Percentiles rank a stretch among this genome's conserved stretches.
phyloP scores from a whole-genome alignment of 208 protist genomes.

The Leishmania guyanensis region DNA sequence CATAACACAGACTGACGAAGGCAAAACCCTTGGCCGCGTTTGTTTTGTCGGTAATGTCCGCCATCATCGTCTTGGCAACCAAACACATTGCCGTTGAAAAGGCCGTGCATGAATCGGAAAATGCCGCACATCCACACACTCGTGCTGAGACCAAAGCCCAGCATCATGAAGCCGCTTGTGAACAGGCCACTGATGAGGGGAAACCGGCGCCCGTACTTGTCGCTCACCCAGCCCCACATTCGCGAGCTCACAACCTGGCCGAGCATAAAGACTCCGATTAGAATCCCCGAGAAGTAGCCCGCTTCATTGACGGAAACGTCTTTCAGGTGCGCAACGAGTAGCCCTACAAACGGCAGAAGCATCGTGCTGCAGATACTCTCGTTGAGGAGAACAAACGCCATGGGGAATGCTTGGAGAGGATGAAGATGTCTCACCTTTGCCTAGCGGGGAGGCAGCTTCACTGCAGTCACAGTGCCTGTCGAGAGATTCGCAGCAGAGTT shows the following conservation, averaged over 20 bases:
- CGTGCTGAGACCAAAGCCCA: slow-evolving; percentile 64
- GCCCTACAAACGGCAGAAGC: slow-evolving; percentile 62
- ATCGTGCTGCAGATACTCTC: slow-evolving; percentile 66
- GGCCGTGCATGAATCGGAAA: slow-evolving; percentile 70
- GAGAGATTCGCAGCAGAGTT: background rate
- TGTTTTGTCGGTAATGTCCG: slow-evolving; percentile 74
- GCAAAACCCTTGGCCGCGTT: slow-evolving; percentile 91
- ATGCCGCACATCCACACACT: slow-evolving; percentile 50
- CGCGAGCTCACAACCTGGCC: slow-evolving; percentile 56
- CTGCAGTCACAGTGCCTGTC: background rate
- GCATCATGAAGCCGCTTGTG: slow-evolving; percentile 59
- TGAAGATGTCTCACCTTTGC: slow-evolving; percentile 53
- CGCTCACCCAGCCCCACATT: slow-evolving; percentile 66
- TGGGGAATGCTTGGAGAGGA: slow-evolving; percentile 50
- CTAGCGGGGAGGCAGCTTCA: slow-evolving; percentile 7
- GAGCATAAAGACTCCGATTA: slow-evolving; percentile 59
- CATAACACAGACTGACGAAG: slow-evolving; percentile 93
- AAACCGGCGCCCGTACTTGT: slow-evolving; percentile 59
- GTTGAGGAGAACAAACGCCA: slow-evolving; percentile 66
- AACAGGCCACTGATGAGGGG: slow-evolving; percentile 63
- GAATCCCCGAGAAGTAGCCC: slow-evolving; percentile 56
- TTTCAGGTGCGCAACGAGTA: slow-evolving; percentile 51
- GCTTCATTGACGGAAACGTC: slow-evolving; percentile 42
- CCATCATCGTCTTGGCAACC: slow-evolving; percentile 79
- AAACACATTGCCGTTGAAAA: slow-evolving; percentile 81